These are phyloP conservation scores for Cardamine occulta DNA, from an alignment of 345 rosid genomes.

Conservation along the genomic window DNA sequence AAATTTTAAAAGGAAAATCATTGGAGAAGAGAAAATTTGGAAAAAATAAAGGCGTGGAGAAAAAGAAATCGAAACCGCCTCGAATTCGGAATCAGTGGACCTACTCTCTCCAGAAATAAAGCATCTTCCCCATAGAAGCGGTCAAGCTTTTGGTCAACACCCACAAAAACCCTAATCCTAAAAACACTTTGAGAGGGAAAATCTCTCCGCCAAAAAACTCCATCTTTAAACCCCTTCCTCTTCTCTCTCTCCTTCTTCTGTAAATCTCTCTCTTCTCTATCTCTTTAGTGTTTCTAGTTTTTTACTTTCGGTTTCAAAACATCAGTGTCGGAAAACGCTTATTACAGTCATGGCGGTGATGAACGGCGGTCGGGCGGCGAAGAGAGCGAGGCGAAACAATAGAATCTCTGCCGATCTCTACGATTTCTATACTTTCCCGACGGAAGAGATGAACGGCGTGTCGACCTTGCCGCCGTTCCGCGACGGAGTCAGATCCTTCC, in stretches of 20 bases:
- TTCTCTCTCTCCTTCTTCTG: background rate
- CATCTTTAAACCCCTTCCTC: constrained; percentile 21
- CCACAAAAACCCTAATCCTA: constrained; percentile 38
- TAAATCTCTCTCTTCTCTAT: background rate
- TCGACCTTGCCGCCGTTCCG: constrained; percentile 54
- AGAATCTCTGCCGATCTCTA: constrained; percentile 58
- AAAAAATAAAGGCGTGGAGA: constrained; percentile 26
- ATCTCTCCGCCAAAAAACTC: constrained; percentile 38
- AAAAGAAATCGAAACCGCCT: constrained; percentile 40
- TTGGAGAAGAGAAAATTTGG: background rate
- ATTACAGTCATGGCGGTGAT: constrained; percentile 39
- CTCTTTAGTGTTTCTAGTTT: background rate
- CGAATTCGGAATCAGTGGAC: constrained; percentile 20
- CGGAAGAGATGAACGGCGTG: constrained; percentile 4
- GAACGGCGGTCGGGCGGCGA: constrained; percentile 52
- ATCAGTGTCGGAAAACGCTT: background rate
- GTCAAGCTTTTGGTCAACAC: constrained; percentile 42
- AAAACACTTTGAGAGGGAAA: constrained; percentile 41
- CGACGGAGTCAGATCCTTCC: constrained; percentile 47
- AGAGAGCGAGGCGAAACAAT: constrained; percentile 54
- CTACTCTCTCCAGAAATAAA: background rate
- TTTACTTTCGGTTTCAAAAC: background rate
- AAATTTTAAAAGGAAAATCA: background rate
- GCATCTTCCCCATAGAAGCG: constrained; percentile 26
- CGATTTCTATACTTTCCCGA: constrained; percentile 55